Evolutionary conservation across 2,329 filamentous ascomycete species (phyloP), one percentile per base, ranked within the genome.

Genomic region (Neoascochyta sp.): DNA sequence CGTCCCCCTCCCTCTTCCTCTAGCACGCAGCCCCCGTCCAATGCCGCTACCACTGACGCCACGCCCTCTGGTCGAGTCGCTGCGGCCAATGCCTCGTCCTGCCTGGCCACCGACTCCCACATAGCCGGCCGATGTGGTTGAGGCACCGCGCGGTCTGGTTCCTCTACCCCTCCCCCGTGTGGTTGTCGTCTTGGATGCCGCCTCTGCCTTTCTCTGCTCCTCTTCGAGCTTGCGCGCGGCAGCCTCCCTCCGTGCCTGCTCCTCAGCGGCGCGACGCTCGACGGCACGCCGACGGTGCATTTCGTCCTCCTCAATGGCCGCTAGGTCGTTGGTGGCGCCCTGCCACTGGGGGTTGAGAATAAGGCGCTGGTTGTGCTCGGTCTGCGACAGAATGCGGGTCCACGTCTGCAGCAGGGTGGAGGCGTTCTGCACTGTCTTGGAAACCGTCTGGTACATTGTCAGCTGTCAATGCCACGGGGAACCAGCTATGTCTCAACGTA

Each of bases 341-440:
- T 90, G 83, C 88, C 90, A 98, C 36, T 79, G 73, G 2, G 87
- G 85, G 54, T 95, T 84, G 24, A 96, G 73, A 24, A 98, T 82
- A 28, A 98, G 71, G 14, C 92, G 81, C 62, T 96, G 89, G 58
- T 94, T 96, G 65, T 98, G 92, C 65, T 98, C 92, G 4, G 92
- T 95, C 64, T 98, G 92, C 5, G 87, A 92, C 9, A 98, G 76
- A 45, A 98, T 95, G 29, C 88, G 81, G 7, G 88, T 94, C 90
- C 90, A 98, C 10, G 89, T 94, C 52, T 93, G 88, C 17, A 98
- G 79, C 9, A 98, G 76, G 1, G 84, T 85, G 9, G 89, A 93
- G 3, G 92, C 88, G 32, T 89, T 90, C 45, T 76, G 76, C 22
- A 96, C 88, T 3, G 92, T 95, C 40, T 76, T 76, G 31, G 83